Base-by-base conservation (phyloP, 2,329 filamentous ascomycete genomes). In the Beauveria brongniartii region DNA sequence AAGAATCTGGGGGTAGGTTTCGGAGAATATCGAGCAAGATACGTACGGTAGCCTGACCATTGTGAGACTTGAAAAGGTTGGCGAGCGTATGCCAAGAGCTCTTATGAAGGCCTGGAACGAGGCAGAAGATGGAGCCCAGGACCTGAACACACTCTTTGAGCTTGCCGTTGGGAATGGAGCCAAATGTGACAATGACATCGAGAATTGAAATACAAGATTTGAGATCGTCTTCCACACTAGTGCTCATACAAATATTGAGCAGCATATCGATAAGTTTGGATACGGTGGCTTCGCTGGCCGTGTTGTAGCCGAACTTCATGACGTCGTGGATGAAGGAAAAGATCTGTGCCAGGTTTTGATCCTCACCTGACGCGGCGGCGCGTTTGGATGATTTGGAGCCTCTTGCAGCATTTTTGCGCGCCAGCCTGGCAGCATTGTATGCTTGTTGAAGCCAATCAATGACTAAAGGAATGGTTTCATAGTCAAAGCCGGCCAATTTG, bases 241-340 rank as follows among this genome's bases (percentile, higher is more conserved):
- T 91, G 65, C 81, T 83, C 71, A 85, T 81, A 72, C 88, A 91
- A 51, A 92, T 89, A 58, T 78, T 73, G 51, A 91, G 77, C 9
- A 90, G 74, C 14, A 80, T 80, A 61, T 83, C 79, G 61, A 92
- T 82, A 58, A 92, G 73, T 3, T 77, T 76, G 56, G 80, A 80
- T 22, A 89, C 78, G 51, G 87, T 82, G 37, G 79, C 73, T 64
- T 89, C 86, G 64, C 82, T 81, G 26, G 88, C 84, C 37, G 85
- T 80, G 65, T 86, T 88, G 70, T 86, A 88, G 69, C 87, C 90
- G 77, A 90, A 92, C 69, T 90, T 91, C 74, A 90, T 84, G 59
- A 90, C 79, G 64, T 89, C 84, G 61, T 82, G 80, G 59, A 88
- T 78, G 65, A 86, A 89, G 14, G 77, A 73, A 68, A 91, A 91